phyloP scores from a whole-genome alignment of 345 rosid species.

The Lepidium sativum region DNA sequence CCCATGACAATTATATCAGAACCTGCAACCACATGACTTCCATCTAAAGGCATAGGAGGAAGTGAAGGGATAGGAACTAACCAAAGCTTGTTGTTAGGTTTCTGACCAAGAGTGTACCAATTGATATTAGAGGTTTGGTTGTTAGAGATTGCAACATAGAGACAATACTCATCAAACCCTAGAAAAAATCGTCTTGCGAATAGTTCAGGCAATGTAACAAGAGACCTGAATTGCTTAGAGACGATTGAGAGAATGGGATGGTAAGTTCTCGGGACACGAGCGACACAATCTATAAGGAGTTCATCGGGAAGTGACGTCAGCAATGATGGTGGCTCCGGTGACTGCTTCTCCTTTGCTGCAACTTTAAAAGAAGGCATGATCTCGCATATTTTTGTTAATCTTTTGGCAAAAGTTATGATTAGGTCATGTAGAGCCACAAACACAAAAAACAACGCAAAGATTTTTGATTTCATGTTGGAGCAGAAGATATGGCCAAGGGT shows the following conservation, averaged over 20 bases:
- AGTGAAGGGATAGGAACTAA: slow-evolving; percentile 5
- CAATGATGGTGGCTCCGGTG: neutral
- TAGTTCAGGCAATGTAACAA: neutral
- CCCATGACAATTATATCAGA: neutral
- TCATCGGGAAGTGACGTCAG: neutral
- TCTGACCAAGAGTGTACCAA: neutral
- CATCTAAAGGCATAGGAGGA: slow-evolving; percentile 9
- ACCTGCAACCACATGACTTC: neutral
- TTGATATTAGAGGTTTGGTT: neutral
- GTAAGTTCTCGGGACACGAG: neutral
- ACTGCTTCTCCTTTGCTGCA: neutral
- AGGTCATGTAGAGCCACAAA: no score
- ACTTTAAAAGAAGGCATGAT: neutral
- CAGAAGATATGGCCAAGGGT: no score
- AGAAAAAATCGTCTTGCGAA: neutral
- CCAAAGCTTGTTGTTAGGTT: neutral
- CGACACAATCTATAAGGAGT: neutral
- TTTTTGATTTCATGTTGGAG: no score
- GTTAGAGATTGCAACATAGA: slow-evolving; percentile 1
- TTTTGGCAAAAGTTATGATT: no score
- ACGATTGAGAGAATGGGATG: neutral
- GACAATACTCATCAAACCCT: neutral
- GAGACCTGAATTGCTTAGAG: neutral
- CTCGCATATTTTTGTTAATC: no score
- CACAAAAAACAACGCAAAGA: no score